These are phyloP conservation scores for Sporothrix sp. DNA, from an alignment of 2,329 filamentous ascomycete genomes.

Conservation along the genomic window DNA sequence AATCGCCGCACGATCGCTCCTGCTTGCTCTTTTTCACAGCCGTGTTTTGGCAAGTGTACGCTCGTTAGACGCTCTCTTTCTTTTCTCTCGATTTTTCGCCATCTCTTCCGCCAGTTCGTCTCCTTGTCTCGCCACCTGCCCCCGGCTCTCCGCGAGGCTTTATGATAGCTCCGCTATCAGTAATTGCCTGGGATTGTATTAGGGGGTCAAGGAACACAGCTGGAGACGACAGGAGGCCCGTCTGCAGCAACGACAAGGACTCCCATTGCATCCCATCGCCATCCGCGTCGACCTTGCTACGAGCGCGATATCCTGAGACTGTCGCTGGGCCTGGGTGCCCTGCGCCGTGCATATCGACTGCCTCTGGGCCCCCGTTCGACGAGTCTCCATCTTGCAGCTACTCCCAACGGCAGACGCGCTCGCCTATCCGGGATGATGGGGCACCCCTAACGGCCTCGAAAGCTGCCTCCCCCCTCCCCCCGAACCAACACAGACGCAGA, in stretches of 20 bases:
- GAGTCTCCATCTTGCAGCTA: not conserved
- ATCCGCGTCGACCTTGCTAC: not conserved
- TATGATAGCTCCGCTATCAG: not conserved
- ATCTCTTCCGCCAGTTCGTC: not conserved
- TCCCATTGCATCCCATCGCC: not conserved
- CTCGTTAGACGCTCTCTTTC: no score
- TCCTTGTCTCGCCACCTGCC: not conserved
- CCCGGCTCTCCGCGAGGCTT: not conserved
- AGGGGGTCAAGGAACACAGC: not conserved
- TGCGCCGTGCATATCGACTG: not conserved
- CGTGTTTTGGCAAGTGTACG: not conserved
- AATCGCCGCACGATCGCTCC: not conserved
- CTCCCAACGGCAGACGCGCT: constrained; percentile 1
- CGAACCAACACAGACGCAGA: not conserved
- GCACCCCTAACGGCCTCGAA: constrained; percentile 6
- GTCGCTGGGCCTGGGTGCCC: no score
- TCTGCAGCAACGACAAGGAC: not conserved
- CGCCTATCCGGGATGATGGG: constrained; percentile 9
- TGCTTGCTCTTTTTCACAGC: not conserved
- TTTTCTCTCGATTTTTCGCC: not conserved
- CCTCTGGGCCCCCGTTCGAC: not conserved
- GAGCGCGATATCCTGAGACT: not conserved
- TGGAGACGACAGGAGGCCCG: not conserved
- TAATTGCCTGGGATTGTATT: constrained; percentile 10
- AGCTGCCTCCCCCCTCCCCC: not conserved